A percentile compares a stretch with the other conserved stretches of the same genome.
Evolutionary conservation across 345 rosid species (phyloP).

Genomic region (Populus simonii): DNA sequence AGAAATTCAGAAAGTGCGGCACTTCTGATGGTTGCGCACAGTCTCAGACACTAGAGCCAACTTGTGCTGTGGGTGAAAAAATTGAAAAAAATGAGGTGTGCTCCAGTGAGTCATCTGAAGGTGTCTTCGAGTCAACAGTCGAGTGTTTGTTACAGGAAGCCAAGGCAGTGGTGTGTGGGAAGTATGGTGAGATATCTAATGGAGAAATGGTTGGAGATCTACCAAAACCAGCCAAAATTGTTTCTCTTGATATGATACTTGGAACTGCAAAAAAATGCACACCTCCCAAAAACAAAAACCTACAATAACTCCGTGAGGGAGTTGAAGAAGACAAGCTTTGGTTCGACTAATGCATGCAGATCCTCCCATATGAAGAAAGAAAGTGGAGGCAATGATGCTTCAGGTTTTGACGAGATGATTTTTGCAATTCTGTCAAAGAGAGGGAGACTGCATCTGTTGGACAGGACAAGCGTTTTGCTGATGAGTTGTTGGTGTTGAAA

Average conservation of each 20-base stretch:
- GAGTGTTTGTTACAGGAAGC: conserved; percentile 18
- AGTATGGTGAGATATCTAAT: conserved; percentile 38
- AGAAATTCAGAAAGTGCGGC: conserved; percentile 23
- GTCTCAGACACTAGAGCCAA: conserved; percentile 13
- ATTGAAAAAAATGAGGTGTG: conserved; percentile 6
- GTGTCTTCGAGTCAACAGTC: conserved; percentile 20
- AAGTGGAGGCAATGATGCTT: conserved; percentile 4
- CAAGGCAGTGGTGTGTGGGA: conserved; percentile 44
- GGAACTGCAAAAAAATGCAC: conserved; percentile 24
- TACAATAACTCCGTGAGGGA: conserved; percentile 11
- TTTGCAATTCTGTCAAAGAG: conserved; percentile 12
- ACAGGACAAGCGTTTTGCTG: conserved; percentile 15
- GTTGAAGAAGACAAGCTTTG: conserved; percentile 2
- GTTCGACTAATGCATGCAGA: conserved; percentile 15
- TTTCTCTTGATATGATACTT: conserved; percentile 43
- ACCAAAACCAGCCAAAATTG: conserved; percentile 31
- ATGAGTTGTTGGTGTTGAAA: conserved; percentile 13
- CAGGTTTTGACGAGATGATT: conserved; percentile 15
- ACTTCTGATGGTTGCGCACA: conserved; percentile 10
- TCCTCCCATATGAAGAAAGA: conserved; percentile 17
- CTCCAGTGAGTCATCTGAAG: conserved; percentile 5
- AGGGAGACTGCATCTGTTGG: conserved; percentile 7
- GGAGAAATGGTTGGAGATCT: conserved; percentile 22
- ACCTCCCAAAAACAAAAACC: conserved; percentile 24
- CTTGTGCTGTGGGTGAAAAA: conserved; percentile 11